Base-by-base conservation (phyloP, 148 eudicot species). In the Oxyria digyna region DNA sequence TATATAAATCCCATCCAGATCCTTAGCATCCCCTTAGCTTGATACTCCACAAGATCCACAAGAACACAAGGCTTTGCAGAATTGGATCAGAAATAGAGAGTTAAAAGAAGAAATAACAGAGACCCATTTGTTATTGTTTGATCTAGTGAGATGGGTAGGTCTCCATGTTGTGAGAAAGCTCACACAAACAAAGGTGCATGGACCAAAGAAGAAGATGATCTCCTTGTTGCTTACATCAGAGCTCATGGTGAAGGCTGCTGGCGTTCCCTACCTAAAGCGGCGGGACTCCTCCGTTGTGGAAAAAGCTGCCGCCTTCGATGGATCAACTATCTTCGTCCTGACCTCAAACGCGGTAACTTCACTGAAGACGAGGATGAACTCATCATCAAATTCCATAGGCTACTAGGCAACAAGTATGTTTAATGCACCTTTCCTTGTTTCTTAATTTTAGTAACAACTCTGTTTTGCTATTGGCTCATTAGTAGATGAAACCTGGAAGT, bases 131-230 rank as follows among this genome's bases (percentile, higher is more conserved):
- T 13, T 46, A 46, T 46, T 2, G 52, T 3, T 0, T 17, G 52
- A 23, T n/a, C 5, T 46, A 46, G 0, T 46, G 49, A 38, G 21
- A 91, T 91, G 97, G 97, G 97, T 67, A 91, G 97, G 83, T 89
- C 96, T 70, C 97, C 97, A 32, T 91, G 97, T 62, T 91, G 97
- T 78, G 97, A 91, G 77, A 91, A 91, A 65, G 88, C 96, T 20
- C 96, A 89, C 71, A 91, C 97, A 40, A 91, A 91, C 89, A 91
- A 91, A 86, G 97, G 97, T 40, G 97, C 97, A n/a, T 91, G 97
- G 97, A 88, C 97, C 0, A 91, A 91, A 52, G 96, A 91, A 81
- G 97, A 91, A 78, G 97, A 91, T 64, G 96, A 89, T 70, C 82
- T 93, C 8, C 82, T 91, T 14, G 84, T 85, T 32, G 76, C 89